Percentiles rank a stretch among this genome's conserved stretches.
Conservation (phyloP, 768 basidiomycete genomes). For the Russula emetica region DNA sequence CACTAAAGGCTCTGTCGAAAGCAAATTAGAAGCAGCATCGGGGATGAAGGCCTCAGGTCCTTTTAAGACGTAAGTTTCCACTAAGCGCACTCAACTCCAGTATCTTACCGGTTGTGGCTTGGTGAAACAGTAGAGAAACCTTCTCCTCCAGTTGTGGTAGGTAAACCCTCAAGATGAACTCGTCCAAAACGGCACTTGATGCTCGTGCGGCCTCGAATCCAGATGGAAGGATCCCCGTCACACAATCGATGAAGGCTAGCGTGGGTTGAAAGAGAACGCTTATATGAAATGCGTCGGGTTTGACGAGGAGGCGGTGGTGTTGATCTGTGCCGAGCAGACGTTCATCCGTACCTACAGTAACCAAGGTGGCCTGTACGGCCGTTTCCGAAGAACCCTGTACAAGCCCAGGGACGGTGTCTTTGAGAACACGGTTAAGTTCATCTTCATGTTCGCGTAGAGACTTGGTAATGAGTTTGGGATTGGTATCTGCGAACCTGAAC, state of each 20-base stretch:
- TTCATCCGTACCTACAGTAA: constrained; percentile 65
- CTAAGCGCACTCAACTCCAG: not conserved
- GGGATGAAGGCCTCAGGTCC: constrained; percentile 86
- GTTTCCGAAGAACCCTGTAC: constrained; percentile 67
- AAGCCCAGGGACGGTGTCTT: constrained; percentile 90
- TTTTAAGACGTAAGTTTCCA: constrained; percentile 31
- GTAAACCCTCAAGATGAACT: constrained; percentile 90
- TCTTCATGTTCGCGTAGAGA: constrained; percentile 76
- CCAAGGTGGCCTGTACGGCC: constrained; percentile 56
- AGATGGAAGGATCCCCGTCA: constrained; percentile 67
- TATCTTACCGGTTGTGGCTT: constrained; percentile 66
- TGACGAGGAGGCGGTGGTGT: constrained; percentile 80
- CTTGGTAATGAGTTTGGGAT: constrained; percentile 64
- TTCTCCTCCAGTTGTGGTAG: constrained; percentile 94
- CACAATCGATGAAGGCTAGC: constrained; percentile 71
- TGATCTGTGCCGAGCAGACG: constrained; percentile 67
- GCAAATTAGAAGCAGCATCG: constrained; percentile 60
- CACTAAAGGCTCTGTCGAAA: constrained; percentile 70
- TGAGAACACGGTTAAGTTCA: constrained; percentile 73
- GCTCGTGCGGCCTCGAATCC: constrained; percentile 62
- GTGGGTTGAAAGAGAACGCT: constrained; percentile 94
- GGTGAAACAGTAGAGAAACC: constrained; percentile 80
- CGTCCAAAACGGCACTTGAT: constrained; percentile 74
- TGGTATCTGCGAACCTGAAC: constrained; percentile 91
- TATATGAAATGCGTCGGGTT: constrained; percentile 92